Conservation (phyloP, 176 grass and related monocot species). For the Cocos nucifera region DNA sequence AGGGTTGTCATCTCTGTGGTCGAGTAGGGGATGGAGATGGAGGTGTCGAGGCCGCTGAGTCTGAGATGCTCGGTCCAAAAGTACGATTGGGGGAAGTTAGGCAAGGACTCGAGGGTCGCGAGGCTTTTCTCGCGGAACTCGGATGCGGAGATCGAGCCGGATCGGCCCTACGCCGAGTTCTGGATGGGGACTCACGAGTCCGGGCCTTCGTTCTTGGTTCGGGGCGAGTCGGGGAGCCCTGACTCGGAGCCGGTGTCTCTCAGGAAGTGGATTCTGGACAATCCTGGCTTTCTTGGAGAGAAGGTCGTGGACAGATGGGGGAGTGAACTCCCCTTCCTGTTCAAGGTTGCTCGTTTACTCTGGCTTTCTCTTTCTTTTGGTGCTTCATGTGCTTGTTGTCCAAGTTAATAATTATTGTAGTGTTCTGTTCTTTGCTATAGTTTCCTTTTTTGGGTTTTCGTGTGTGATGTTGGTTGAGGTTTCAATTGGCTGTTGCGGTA, state of each 20-base stretch:
- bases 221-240: background rate
- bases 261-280: constrained; percentile 47
- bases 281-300: constrained; percentile 44
- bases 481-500: constrained; percentile 7
- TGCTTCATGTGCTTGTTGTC: too few species aligned
- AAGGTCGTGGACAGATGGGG: constrained; percentile 50
- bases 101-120: constrained; percentile 45
- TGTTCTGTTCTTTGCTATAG: too few species aligned
- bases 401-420: background rate
- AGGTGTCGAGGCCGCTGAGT: constrained; percentile 10
- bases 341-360: constrained; percentile 43
- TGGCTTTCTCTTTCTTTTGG: background rate
- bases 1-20: background rate
- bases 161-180: constrained; percentile 65
- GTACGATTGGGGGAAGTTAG: constrained; percentile 79
- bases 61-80: constrained; percentile 61
- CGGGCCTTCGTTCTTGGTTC: constrained; percentile 45
- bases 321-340: constrained; percentile 77
- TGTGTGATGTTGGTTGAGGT: too few species aligned
- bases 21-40: constrained; percentile 8
- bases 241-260: constrained; percentile 23
- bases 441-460: too few species aligned
- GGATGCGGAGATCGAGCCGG: constrained; percentile 15
- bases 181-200: constrained; percentile 94
- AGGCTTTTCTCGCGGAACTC: constrained; percentile 40